A percentile compares a stretch with the other conserved stretches of the same genome.
Evolutionary conservation across 148 eudicot species (phyloP).

Genomic region (Salicornia ramosissima): DNA sequence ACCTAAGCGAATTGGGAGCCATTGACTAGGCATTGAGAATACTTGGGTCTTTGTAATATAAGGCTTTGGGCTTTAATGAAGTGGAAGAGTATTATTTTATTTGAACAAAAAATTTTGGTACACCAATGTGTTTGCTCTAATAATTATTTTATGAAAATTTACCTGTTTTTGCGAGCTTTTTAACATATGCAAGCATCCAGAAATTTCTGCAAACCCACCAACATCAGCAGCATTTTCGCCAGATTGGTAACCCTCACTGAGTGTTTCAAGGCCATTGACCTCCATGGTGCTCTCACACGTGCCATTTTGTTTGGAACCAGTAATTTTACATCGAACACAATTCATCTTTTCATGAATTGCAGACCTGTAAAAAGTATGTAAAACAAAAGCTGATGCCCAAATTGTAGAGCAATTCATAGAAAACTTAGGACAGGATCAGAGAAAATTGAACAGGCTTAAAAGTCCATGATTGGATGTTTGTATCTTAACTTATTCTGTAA

Average conservation of each 20-base stretch:
- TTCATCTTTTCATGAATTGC: conserved; percentile 95
- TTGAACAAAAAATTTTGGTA: too few relatives aligned
- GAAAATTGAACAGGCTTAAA: not conserved
- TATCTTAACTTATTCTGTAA: not conserved
- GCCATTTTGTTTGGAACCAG: conserved; percentile 27
- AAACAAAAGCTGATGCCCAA: conserved; percentile 1
- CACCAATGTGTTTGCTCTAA: too few relatives aligned
- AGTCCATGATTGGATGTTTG: not conserved
- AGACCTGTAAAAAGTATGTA: conserved; percentile 44
- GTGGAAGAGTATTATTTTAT: too few relatives aligned
- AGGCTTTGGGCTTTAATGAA: too few relatives aligned
- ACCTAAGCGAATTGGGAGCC: too few relatives aligned
- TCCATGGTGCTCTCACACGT: conserved; percentile 16
- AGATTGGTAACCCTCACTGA: conserved; percentile 28
- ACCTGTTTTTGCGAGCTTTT: conserved; percentile 87
- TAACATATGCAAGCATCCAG: conserved; percentile 74
- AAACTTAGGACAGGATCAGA: not conserved
- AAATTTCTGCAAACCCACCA: conserved; percentile 87
- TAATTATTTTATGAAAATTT: not conserved
- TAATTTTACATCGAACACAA: conserved; percentile 61
- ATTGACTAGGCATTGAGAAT: too few relatives aligned
- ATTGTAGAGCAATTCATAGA: conserved; percentile 1
- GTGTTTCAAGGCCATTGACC: conserved; percentile 25
- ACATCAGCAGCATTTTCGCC: conserved; percentile 52
- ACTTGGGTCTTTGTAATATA: too few relatives aligned